Base-by-base conservation (phyloP, 2,329 filamentous ascomycete genomes). In the Allantophomopsis cytisporea region DNA sequence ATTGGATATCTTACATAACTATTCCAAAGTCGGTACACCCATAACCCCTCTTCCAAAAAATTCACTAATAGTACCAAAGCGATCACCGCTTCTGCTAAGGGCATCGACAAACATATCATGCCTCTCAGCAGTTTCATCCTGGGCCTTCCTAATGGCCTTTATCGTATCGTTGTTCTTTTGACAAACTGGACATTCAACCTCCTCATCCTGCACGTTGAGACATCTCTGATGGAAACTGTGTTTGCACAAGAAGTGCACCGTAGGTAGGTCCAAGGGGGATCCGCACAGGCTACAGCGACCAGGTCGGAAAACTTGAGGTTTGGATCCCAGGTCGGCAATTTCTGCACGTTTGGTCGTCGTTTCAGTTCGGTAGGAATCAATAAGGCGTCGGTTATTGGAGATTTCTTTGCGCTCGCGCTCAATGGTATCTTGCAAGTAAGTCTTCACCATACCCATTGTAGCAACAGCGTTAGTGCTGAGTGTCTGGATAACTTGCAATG, bases 391-490 rank as follows among this genome's bases (percentile, higher is more conserved):
- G 57, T 96, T 96, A 30, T 69, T 58, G 7, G 65, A 76, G 43
- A 98, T 95, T 52, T 95, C 88, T 43, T 78, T 79, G 18, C 86
- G 75, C 61, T 98, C 91, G 38, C 85, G 77, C 49, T 85, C 80
- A 46, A 98, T 94, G 7, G 88, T 94, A 37, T 83, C 77, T 46
- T 83, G 76, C 2, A 98, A 76, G 59, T 98, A 98, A 5, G 80
- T 77, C 61, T 95, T 96, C 45, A 98, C 81, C 72, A 96, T 87
- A 38, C 89, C 91, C 84, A 98, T 95, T 0, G 87, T 96, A 1
- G 93, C 89, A 2, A 95, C 85, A 5, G 79, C 73, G 48, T 82
- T 83, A 39, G 72, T 71, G 44, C 74, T 80, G 12, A 98, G 72
- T 0, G 88, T 91, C 59, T 98, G 89, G 13, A 98, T 91, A 23